Evolutionary conservation across 2,329 filamentous ascomycete species (phyloP).

Genomic region (Didymella arachidicola): DNA sequence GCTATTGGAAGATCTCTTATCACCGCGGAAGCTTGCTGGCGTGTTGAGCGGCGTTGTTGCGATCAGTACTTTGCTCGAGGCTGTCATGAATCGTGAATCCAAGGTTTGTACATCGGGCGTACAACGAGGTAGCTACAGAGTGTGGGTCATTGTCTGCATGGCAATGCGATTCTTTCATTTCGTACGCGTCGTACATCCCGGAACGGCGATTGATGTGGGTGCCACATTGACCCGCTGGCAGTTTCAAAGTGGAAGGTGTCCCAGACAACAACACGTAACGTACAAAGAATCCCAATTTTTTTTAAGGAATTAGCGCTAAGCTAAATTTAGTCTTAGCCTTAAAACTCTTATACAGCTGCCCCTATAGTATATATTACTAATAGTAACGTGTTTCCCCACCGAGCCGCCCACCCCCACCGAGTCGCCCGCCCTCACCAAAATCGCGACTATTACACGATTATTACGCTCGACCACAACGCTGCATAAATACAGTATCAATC

Average conservation of each 20-base stretch:
- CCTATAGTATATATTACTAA: too few relatives aligned
- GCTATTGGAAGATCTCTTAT: background rate
- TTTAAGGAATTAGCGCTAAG: too few relatives aligned
- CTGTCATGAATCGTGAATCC: background rate
- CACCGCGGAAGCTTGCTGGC: background rate
- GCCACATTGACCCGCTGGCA: conserved; percentile 2
- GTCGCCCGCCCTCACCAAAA: too few relatives aligned
- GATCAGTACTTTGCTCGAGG: background rate
- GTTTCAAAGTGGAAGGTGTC: background rate
- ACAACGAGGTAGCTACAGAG: background rate
- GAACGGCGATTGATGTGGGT: background rate
- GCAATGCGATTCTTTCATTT: background rate
- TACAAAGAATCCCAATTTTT: too few relatives aligned
- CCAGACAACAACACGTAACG: too few relatives aligned
- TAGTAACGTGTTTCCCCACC: too few relatives aligned
- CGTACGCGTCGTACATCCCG: conserved; percentile 19
- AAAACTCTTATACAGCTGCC: too few relatives aligned
- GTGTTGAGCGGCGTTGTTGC: background rate
- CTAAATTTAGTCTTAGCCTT: too few relatives aligned
- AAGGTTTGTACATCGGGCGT: conserved; percentile 4
- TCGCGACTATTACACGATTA: too few relatives aligned
- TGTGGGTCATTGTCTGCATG: background rate
- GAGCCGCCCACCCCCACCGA: too few relatives aligned
- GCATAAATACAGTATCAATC: too few relatives aligned
- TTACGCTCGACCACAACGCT: too few relatives aligned